phyloP scores from a whole-genome alignment of 495 filamentous ascomycete species.

The Penicillium robsamsonii region DNA sequence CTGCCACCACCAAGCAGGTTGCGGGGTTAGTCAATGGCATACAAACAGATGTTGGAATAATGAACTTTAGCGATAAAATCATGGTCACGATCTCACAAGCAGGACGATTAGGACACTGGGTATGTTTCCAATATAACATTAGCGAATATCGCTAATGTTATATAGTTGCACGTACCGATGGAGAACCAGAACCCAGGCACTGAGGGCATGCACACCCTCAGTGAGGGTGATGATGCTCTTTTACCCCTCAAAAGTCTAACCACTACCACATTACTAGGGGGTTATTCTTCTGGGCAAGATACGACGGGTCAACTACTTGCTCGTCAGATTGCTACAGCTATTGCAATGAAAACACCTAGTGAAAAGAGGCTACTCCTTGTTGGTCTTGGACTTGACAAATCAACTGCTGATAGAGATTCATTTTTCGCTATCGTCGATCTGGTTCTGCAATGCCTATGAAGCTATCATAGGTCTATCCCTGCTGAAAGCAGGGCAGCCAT shows the following conservation, averaged over 20 bases:
- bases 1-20: slow-evolving; percentile 68
- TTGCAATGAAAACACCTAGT: slow-evolving; percentile 66
- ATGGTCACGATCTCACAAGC: slow-evolving; percentile 84
- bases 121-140: slow-evolving; percentile 36
- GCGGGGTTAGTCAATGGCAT: slow-evolving; percentile 62
- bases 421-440: slow-evolving; percentile 85
- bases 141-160: slow-evolving; percentile 13
- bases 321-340: slow-evolving; percentile 78
- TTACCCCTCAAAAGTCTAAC: slow-evolving; percentile 80
- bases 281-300: slow-evolving; percentile 72
- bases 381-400: slow-evolving; percentile 72
- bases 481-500: background rate
- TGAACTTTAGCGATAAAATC: slow-evolving; percentile 88
- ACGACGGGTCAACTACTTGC: slow-evolving; percentile 83
- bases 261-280: slow-evolving; percentile 86
- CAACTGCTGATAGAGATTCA: slow-evolving; percentile 61
- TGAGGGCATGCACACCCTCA: slow-evolving; percentile 43
- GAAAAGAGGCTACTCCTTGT: slow-evolving; percentile 80
- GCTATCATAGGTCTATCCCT: background rate
- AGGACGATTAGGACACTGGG: slow-evolving; percentile 90
- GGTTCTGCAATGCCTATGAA: slow-evolving; percentile 63
- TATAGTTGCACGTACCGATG: slow-evolving; percentile 83
- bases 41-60: slow-evolving; percentile 65
- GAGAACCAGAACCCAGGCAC: slow-evolving; percentile 61
- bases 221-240: slow-evolving; percentile 55